phyloP scores from a whole-genome alignment of 2,329 filamentous ascomycete genomes.

The Parasarocladium wereldwijsianum region DNA sequence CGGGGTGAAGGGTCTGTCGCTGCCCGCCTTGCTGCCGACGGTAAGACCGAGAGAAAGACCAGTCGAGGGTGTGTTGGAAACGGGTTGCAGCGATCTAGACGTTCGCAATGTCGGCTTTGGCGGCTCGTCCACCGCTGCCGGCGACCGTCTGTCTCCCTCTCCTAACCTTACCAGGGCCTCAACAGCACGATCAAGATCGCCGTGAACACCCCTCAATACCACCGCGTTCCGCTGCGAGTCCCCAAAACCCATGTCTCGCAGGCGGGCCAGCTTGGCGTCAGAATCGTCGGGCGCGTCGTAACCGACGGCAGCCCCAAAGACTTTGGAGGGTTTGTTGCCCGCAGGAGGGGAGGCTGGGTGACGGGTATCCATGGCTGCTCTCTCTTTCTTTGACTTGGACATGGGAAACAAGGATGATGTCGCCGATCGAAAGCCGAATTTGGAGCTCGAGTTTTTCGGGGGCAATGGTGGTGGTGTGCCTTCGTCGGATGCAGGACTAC shows the following conservation, averaged over 20 bases:
- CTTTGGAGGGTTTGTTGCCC: slow-evolving; percentile 49
- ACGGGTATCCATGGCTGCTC: slow-evolving; percentile 15
- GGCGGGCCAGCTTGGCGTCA: slow-evolving; percentile 60
- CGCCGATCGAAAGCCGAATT: slow-evolving; percentile 41
- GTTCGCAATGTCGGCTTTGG: slow-evolving; percentile 27
- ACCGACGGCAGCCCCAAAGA: slow-evolving; percentile 56
- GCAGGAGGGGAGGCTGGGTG: slow-evolving; percentile 23
- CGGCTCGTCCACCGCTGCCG: slow-evolving; percentile 13
- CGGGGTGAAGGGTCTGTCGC: slow-evolving; percentile 22
- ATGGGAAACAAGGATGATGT: slow-evolving; percentile 52
- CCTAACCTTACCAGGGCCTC: slow-evolving; percentile 75
- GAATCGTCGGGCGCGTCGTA: slow-evolving; percentile 39
- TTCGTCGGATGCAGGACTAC: slow-evolving; percentile 39
- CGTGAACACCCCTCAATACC: slow-evolving; percentile 68
- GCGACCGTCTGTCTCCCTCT: slow-evolving; percentile 41
- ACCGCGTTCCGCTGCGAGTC: slow-evolving; percentile 71
- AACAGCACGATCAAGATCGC: slow-evolving; percentile 73
- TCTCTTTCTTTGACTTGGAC: slow-evolving; percentile 44
- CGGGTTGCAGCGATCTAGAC: slow-evolving; percentile 40
- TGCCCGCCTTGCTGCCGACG: slow-evolving; percentile 10
- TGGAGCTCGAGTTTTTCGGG: slow-evolving; percentile 49
- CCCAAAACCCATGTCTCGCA: slow-evolving; percentile 84
- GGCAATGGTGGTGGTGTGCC: slow-evolving; percentile 44
- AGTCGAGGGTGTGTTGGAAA: slow-evolving; percentile 20
- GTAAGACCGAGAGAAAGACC: slow-evolving; percentile 18